Evolutionary conservation across 177 flowering plant genomes (phyloP).

Genomic region (Vitis hybrid): DNA sequence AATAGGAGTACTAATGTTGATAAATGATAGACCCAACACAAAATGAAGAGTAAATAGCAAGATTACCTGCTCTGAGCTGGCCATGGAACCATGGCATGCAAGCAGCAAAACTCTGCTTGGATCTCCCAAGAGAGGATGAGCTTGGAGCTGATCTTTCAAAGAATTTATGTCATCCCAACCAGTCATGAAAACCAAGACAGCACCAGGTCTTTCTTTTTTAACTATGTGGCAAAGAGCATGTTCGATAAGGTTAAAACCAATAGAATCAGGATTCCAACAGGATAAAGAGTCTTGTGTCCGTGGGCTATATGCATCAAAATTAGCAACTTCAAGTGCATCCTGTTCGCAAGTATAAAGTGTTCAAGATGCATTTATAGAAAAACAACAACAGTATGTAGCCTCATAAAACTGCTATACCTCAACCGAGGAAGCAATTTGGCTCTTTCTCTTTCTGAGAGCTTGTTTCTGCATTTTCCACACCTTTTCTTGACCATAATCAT

Average conservation of each 20-base stretch:
- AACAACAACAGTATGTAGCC: neutral
- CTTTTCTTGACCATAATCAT: constrained; percentile 94
- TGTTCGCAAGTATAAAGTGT: constrained; percentile 20
- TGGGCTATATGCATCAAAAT: constrained; percentile 53
- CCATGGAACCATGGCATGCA: constrained; percentile 99
- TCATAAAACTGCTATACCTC: constrained; percentile 50
- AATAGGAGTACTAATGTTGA: no score
- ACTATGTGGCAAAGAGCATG: constrained; percentile 79
- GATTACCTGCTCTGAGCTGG: constrained; percentile 91
- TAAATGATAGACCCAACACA: neutral
- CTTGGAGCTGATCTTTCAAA: constrained; percentile 82
- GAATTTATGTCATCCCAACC: constrained; percentile 99
- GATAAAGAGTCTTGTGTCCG: constrained; percentile 77
- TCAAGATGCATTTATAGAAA: neutral
- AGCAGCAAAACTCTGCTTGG: constrained; percentile 72
- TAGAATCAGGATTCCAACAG: constrained; percentile 94
- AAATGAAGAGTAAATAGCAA: neutral
- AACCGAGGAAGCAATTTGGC: constrained; percentile 82
- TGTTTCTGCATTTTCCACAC: constrained; percentile 91
- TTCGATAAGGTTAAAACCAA: constrained; percentile 93
- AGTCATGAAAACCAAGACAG: constrained; percentile 95
- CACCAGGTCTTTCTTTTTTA: constrained; percentile 77
- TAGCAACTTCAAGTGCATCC: constrained; percentile 79
- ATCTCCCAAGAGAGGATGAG: constrained; percentile 84
- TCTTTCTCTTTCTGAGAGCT: constrained; percentile 70